Evolutionary conservation across 768 basidiomycete species (phyloP).

Genomic region (Boletus sp.): DNA sequence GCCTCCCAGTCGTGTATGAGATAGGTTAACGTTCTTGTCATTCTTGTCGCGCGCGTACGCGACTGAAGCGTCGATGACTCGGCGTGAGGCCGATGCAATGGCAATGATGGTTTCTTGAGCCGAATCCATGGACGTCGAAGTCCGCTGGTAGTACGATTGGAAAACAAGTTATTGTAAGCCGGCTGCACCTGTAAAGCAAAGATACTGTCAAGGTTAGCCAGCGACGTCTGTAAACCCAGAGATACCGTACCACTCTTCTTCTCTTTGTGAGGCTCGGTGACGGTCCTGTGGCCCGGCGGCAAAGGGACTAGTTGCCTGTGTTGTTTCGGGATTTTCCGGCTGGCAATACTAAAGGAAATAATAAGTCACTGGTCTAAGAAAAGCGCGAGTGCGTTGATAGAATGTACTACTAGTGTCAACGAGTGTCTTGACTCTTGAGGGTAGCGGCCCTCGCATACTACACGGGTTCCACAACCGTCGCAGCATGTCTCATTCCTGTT

Average conservation of each 20-base stretch:
- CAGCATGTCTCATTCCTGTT: constrained; percentile 28
- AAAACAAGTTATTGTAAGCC: neutral
- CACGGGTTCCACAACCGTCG: too few relatives aligned
- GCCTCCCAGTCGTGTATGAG: neutral
- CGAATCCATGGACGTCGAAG: neutral
- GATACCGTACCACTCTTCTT: neutral
- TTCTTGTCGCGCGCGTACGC: neutral
- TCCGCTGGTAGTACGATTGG: neutral
- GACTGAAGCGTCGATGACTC: neutral
- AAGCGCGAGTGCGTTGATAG: too few relatives aligned
- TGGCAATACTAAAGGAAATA: too few relatives aligned
- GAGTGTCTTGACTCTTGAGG: too few relatives aligned
- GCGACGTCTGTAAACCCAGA: neutral
- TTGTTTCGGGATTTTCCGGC: too few relatives aligned
- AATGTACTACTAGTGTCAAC: too few relatives aligned
- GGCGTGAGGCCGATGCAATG: neutral
- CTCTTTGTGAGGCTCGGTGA: too few relatives aligned
- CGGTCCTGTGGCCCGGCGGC: too few relatives aligned
- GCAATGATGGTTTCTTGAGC: neutral
- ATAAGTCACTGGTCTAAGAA: too few relatives aligned
- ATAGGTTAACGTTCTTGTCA: neutral
- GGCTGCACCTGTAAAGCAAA: neutral
- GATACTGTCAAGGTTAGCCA: neutral
- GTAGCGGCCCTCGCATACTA: too few relatives aligned
- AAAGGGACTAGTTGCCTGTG: too few relatives aligned